These are phyloP conservation scores for Emergomyces pasteurianus DNA, from an alignment of 2,329 filamentous ascomycete species.

Conservation along the genomic window DNA sequence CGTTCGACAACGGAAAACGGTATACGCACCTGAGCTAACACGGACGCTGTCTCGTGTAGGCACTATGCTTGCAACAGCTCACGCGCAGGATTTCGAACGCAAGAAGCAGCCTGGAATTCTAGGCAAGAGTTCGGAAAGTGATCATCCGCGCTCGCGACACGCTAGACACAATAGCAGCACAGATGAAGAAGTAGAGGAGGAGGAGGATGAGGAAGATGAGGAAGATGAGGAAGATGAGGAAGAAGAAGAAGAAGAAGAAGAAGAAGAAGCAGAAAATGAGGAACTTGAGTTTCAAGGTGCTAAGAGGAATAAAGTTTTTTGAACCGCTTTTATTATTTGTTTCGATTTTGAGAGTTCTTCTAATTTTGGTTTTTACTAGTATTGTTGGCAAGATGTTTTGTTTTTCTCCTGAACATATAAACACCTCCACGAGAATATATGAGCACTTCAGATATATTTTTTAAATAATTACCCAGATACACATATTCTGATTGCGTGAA, in stretches of 20 bases:
- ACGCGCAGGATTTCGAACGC: slow-evolving; percentile 86
- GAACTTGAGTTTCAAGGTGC: background rate
- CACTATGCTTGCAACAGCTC: slow-evolving; percentile 67
- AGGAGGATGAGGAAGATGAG: slow-evolving; percentile 15
- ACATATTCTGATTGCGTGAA: too few species aligned
- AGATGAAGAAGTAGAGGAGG: slow-evolving; percentile 27
- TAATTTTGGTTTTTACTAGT: background rate
- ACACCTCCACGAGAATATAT: too few species aligned
- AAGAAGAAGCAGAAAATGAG: background rate
- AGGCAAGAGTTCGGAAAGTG: slow-evolving; percentile 22
- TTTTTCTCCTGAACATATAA: too few species aligned
- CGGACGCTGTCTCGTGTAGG: slow-evolving; percentile 40
- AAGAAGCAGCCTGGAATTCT: slow-evolving; percentile 45
- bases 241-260: too few species aligned
- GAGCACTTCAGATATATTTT: too few species aligned
- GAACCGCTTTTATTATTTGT: background rate
- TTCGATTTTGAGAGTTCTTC: background rate
- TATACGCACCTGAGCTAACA: background rate
- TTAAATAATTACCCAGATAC: too few species aligned
- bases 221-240: background rate
- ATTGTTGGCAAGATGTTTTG: background rate
- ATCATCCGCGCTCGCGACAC: slow-evolving; percentile 21
- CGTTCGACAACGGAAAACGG: background rate
- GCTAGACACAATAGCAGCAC: slow-evolving; percentile 23
- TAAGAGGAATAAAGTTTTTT: background rate